These are phyloP conservation scores for Discostella stelligeroides DNA, from an alignment of 108 stramenopile genomes.

Conservation along the genomic window DNA sequence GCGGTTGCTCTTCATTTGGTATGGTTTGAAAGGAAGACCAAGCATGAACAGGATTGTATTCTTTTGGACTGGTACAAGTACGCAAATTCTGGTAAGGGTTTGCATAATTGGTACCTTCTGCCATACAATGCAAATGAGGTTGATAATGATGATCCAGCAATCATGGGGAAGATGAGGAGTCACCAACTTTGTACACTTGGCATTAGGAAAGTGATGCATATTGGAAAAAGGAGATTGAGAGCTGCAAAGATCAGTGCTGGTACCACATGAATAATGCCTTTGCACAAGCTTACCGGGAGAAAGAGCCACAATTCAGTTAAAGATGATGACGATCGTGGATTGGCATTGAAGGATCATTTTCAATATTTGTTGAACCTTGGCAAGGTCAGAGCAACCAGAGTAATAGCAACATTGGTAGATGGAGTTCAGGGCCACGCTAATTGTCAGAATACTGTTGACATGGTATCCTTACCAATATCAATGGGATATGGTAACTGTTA, in stretches of 20 bases:
- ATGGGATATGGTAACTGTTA: constrained; percentile 3
- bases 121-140: neutral
- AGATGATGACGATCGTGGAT: neutral
- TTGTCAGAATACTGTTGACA: neutral
- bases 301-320: neutral
- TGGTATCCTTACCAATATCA: neutral
- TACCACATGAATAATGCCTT: neutral
- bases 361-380: too few species aligned
- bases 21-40: neutral
- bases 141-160: neutral
- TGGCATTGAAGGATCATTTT: too few species aligned
- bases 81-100: neutral
- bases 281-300: neutral
- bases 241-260: neutral
- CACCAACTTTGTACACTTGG: neutral
- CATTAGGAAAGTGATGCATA: neutral
- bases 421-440: neutral
- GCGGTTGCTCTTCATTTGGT: too few species aligned
- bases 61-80: neutral
- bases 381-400: too few species aligned
- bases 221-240: neutral
- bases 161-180: neutral
- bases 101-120: neutral
- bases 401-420: constrained; percentile 6
- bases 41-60: neutral